Conservation (phyloP, 2,329 filamentous ascomycete genomes). For the Fusarium cicatricum region DNA sequence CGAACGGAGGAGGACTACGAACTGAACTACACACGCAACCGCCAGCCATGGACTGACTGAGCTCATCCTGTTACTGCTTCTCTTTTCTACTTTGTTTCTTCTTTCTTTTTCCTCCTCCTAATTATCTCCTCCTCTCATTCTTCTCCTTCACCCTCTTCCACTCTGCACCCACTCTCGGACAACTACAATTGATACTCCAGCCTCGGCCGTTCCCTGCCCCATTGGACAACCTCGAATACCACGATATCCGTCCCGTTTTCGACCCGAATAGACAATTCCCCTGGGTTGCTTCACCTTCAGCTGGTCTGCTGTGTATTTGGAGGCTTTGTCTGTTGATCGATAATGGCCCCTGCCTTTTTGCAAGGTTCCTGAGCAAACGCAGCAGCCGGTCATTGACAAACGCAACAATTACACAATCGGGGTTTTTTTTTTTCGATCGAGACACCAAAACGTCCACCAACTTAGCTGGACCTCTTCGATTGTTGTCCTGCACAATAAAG, state of each 20-base stretch:
- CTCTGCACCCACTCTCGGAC: conserved; percentile 8
- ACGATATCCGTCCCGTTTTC: conserved; percentile 3
- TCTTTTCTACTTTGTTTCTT: conserved; percentile 28
- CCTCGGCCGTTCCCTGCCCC: conserved; percentile 7
- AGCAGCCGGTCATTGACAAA: conserved; percentile 14
- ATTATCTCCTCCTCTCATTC: conserved; percentile 6
- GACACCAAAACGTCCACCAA: conserved; percentile 3
- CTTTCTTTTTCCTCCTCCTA: conserved; percentile 13
- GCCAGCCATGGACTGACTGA: conserved; percentile 44
- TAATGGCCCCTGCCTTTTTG: conserved; percentile 38
- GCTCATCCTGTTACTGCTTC: conserved; percentile 33
- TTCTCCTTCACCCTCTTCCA: conserved; percentile 8
- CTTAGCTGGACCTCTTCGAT: conserved; percentile 13
- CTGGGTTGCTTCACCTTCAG: conserved; percentile 21
- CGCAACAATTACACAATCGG: background rate
- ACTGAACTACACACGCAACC: conserved; percentile 39
- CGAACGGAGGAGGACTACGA: conserved; percentile 22
- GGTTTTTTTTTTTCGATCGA: conserved; percentile 2
- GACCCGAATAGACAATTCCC: conserved; percentile 6
- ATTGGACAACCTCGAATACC: conserved; percentile 7
- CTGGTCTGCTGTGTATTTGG: conserved; percentile 17
- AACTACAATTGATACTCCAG: conserved; percentile 22
- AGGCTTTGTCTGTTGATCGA: conserved; percentile 26
- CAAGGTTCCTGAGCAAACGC: conserved; percentile 31
- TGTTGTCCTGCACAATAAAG: conserved; percentile 21